Percentiles rank a stretch among this genome's conserved stretches.
Conservation (phyloP, 805 yeast genomes). For the Candida pseudofarinosa region DNA sequence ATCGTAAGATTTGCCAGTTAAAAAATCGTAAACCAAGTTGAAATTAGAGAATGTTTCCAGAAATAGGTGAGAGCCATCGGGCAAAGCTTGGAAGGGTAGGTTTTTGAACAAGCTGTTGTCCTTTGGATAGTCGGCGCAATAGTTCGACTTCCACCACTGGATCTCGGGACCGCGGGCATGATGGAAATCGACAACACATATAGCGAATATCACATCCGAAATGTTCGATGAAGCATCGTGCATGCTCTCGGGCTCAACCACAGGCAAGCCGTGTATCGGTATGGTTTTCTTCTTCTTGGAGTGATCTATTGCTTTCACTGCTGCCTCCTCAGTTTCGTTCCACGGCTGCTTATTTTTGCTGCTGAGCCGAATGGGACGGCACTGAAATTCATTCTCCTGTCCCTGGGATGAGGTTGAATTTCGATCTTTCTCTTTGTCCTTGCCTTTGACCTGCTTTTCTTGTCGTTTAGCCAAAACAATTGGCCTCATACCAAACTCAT, state of each 20-base stretch:
- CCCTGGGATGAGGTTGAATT: conserved; percentile 1
- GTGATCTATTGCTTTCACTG: not conserved
- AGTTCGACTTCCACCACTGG: conserved; percentile 73
- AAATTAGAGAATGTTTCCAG: conserved; percentile 93
- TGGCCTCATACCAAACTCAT: conserved; percentile 20
- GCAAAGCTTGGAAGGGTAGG: conserved; percentile 89
- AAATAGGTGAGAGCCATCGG: conserved; percentile 92
- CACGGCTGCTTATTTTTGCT: conserved; percentile 9
- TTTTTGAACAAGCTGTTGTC: conserved; percentile 66
- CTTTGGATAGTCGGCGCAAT: conserved; percentile 27
- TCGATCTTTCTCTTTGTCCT: conserved; percentile 1
- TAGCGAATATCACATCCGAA: conserved; percentile 61
- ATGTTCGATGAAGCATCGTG: conserved; percentile 8
- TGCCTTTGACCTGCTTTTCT: conserved; percentile 8
- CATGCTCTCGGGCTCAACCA: conserved; percentile 12
- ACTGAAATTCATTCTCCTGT: conserved; percentile 28
- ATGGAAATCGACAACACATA: conserved; percentile 89
- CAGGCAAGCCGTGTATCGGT: conserved; percentile 36
- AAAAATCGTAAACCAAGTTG: conserved; percentile 70
- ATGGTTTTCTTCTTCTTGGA: conserved; percentile 18
- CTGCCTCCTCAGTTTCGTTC: conserved; percentile 5
- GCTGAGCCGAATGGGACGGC: conserved; percentile 34
- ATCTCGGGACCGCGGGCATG: conserved; percentile 92
- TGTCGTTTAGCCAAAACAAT: conserved; percentile 25
- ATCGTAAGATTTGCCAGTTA: conserved; percentile 42